Evolutionary conservation across 257 asterid species (phyloP).

Genomic region (Solanum verrucosum): DNA sequence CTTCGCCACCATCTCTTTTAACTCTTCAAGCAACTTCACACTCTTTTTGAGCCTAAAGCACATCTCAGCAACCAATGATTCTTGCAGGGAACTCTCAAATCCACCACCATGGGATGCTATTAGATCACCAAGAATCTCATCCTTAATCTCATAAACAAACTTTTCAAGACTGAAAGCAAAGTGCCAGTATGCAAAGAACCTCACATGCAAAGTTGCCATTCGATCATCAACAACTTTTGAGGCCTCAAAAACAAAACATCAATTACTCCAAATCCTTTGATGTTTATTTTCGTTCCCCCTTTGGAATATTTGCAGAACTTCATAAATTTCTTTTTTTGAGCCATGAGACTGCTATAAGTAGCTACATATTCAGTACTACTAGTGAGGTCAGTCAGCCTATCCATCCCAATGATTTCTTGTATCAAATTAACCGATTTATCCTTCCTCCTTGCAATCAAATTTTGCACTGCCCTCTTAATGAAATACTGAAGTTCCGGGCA

Average conservation of each 20-base stretch:
- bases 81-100: conserved; percentile 1
- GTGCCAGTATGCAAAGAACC: conserved; percentile 7
- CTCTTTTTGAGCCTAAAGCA: background rate
- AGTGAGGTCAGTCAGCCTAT: conserved; percentile 1
- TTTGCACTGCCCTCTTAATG: conserved; percentile 15
- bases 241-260: conserved; percentile 3
- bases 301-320: background rate
- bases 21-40: conserved; percentile 7
- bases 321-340: background rate
- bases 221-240: background rate
- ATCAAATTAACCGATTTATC: conserved; percentile 11
- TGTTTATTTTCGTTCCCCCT: background rate
- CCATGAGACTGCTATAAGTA: conserved; percentile 2
- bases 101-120: conserved; percentile 1
- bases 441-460: conserved; percentile 10
- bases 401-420: conserved; percentile 2
- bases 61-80: conserved; percentile 5
- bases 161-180: background rate
- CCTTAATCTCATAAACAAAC: conserved; percentile 13
- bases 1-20: background rate
- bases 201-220: background rate
- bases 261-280: conserved; percentile 12
- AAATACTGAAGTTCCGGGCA: conserved; percentile 16
- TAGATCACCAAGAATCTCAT: conserved; percentile 8
- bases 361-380: background rate